These are phyloP conservation scores for Clausena lansium DNA, from an alignment of 345 rosid species.

Conservation along the genomic window DNA sequence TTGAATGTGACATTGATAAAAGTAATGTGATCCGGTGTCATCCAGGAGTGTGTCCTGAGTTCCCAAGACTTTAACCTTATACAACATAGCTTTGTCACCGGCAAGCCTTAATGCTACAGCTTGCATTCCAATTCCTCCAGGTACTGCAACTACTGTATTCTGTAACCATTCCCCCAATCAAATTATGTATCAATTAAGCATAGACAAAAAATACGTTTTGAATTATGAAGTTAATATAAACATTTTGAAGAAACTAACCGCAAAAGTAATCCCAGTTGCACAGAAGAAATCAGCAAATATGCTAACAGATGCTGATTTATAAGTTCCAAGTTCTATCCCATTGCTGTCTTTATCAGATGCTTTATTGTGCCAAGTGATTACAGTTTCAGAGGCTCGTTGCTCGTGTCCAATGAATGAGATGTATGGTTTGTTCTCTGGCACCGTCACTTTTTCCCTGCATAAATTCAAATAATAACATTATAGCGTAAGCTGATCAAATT, in stretches of 20 bases:
- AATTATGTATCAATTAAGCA: not conserved
- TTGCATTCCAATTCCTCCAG: constrained; percentile 73
- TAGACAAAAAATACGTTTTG: not conserved
- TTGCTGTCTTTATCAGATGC: constrained; percentile 58
- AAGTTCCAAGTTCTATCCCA: constrained; percentile 66
- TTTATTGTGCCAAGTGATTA: constrained; percentile 69
- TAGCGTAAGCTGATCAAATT: not conserved
- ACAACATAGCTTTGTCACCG: constrained; percentile 80
- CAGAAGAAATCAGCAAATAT: constrained; percentile 76
- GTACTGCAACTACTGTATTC: constrained; percentile 71
- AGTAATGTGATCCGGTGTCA: constrained; percentile 80
- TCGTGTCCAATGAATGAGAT: constrained; percentile 73
- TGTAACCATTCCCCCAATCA: constrained; percentile 28
- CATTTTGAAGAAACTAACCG: constrained; percentile 40
- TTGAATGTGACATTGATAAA: constrained; percentile 60
- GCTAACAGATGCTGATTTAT: constrained; percentile 67
- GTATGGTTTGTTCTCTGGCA: constrained; percentile 66
- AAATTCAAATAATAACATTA: not conserved
- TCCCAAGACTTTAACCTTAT: constrained; percentile 65
- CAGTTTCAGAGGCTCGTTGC: constrained; percentile 35
- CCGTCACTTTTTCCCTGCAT: constrained; percentile 73
- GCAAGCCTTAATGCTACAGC: constrained; percentile 73
- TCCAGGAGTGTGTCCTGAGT: constrained; percentile 90
- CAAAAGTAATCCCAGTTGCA: constrained; percentile 76
- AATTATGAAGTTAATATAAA: not conserved